phyloP scores from a whole-genome alignment of 371 early-diverging fungal genomes.

The Mucor mucedo region DNA sequence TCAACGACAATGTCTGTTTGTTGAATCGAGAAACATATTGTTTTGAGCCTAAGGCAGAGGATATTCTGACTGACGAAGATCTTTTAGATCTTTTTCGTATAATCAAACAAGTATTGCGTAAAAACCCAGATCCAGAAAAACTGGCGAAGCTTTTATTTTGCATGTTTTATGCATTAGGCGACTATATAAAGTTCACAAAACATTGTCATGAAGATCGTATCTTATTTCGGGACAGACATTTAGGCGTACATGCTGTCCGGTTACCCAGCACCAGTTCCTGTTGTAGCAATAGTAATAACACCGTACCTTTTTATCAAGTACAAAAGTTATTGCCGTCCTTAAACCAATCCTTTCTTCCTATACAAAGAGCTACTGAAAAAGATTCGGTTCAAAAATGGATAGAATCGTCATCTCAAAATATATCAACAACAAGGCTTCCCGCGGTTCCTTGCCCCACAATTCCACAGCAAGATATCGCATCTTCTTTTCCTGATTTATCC shows the following conservation, averaged over 20 bases:
- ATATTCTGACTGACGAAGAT: constrained; percentile 50
- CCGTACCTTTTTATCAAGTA: background rate
- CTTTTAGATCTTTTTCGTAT: constrained; percentile 49
- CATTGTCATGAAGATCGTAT: constrained; percentile 45
- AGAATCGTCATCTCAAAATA: constrained; percentile 24
- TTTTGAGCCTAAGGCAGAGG: constrained; percentile 49
- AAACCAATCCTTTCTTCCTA: constrained; percentile 1
- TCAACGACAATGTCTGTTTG: constrained; percentile 12
- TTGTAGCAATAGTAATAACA: constrained; percentile 10
- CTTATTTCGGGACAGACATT: constrained; percentile 35
- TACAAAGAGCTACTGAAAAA: constrained; percentile 7
- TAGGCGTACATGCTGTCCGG: constrained; percentile 31
- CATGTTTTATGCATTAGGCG: constrained; percentile 48
- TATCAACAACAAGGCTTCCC: constrained; percentile 28
- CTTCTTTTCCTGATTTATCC: constrained; percentile 7
- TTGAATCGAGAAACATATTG: constrained; percentile 24
- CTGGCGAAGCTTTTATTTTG: constrained; percentile 50
- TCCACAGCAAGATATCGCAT: background rate
- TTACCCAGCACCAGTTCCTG: constrained; percentile 35
- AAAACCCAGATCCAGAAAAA: constrained; percentile 42
- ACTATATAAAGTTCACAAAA: constrained; percentile 45
- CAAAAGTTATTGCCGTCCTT: constrained; percentile 4
- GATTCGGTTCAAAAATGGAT: constrained; percentile 30
- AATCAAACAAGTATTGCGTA: constrained; percentile 45
- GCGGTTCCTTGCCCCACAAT: constrained; percentile 39